Evolutionary conservation across 2,329 filamentous ascomycete species (phyloP).

Genomic region (Ciborinia camelliae): DNA sequence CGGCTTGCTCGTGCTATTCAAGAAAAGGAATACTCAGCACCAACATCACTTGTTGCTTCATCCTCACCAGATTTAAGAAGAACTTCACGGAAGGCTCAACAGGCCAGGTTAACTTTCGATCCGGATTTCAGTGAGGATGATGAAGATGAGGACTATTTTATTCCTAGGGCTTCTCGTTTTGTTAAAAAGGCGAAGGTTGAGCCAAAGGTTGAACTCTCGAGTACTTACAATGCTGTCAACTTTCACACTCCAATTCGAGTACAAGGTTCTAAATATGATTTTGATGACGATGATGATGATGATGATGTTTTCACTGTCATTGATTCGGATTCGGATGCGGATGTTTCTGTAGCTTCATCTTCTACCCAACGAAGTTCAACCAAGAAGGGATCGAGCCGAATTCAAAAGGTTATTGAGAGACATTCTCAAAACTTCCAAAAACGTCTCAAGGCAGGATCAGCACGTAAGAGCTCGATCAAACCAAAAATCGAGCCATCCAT

Average conservation of each 20-base stretch:
- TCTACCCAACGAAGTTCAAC: neutral
- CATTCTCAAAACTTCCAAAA: slow-evolving; percentile 11
- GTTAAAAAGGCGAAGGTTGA: slow-evolving; percentile 31
- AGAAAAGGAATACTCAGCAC: slow-evolving; percentile 47
- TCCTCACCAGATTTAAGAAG: slow-evolving; percentile 24
- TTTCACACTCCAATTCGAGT: slow-evolving; percentile 22
- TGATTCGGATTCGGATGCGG: slow-evolving; percentile 26
- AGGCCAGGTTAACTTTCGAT: slow-evolving; percentile 22
- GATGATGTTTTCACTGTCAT: slow-evolving; percentile 28
- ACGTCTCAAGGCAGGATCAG: neutral
- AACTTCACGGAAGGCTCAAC: slow-evolving; percentile 25
- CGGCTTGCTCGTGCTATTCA: slow-evolving; percentile 56
- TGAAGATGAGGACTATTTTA: slow-evolving; percentile 18
- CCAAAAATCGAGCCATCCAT: neutral
- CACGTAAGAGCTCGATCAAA: neutral
- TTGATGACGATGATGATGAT: slow-evolving; percentile 26
- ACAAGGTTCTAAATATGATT: slow-evolving; percentile 25
- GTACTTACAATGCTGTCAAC: slow-evolving; percentile 30
- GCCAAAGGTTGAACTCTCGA: slow-evolving; percentile 32
- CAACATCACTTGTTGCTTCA: slow-evolving; percentile 37
- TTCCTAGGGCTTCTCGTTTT: slow-evolving; percentile 12
- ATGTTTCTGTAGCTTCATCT: slow-evolving; percentile 18
- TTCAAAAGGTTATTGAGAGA: neutral
- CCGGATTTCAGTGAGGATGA: slow-evolving; percentile 18
- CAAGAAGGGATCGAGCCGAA: neutral